phyloP scores from a whole-genome alignment of 345 rosid genomes.

The Syzygium jambos region DNA sequence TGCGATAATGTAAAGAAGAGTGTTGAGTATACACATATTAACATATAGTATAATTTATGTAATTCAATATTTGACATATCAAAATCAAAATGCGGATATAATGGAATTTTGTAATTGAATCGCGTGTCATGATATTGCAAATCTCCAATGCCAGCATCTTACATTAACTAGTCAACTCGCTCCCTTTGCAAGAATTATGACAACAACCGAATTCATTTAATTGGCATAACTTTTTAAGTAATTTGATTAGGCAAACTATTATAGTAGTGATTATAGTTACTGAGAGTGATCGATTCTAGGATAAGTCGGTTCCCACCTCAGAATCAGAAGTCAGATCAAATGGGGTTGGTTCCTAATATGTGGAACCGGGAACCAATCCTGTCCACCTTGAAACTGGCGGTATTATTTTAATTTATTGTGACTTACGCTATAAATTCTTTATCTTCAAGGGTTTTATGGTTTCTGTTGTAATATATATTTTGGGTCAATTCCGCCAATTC shows the following conservation, averaged over 20 bases:
- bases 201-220: background rate
- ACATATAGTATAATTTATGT: background rate
- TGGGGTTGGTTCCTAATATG: no score
- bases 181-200: background rate
- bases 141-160: background rate
- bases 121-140: background rate
- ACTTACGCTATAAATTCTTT: no score
- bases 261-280: no score
- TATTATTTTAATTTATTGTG: no score
- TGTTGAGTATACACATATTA: background rate
- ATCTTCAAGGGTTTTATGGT: no score
- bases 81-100: fast-evolving
- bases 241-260: background rate
- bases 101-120: background rate
- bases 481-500: no score
- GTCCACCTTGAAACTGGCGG: no score
- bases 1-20: background rate
- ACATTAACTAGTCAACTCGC: background rate
- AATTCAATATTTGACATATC: background rate
- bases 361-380: no score
- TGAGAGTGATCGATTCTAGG: no score
- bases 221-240: background rate
- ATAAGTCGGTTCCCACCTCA: no score
- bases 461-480: no score
- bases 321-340: no score